Evolutionary conservation across 2,329 filamentous ascomycete genomes (phyloP).

Genomic region (Claviceps spartinae): DNA sequence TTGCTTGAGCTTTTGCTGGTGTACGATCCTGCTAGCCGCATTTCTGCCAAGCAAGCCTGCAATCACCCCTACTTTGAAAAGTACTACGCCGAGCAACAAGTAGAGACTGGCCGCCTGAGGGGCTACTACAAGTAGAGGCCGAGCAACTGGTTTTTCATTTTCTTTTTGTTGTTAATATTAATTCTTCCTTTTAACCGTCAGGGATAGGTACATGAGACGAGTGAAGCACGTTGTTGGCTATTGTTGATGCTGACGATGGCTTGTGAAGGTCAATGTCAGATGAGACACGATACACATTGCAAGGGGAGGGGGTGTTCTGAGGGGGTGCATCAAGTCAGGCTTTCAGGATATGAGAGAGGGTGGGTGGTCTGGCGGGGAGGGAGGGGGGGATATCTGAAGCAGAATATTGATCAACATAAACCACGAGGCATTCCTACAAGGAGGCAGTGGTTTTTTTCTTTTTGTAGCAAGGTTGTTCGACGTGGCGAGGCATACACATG

Average conservation of each 20-base stretch:
- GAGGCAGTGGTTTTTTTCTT: neutral
- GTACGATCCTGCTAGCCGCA: conserved; percentile 75
- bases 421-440: neutral
- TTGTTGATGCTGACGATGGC: neutral
- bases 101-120: conserved; percentile 15
- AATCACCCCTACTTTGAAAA: conserved; percentile 67
- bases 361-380: neutral
- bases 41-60: conserved; percentile 80
- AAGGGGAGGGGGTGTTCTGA: neutral
- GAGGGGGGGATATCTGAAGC: neutral
- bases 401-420: conserved; percentile 2
- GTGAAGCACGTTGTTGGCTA: neutral
- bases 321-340: neutral
- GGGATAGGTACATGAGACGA: neutral
- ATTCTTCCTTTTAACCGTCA: neutral
- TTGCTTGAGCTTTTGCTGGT: conserved; percentile 60
- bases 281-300: too few relatives aligned
- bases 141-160: conserved; percentile 8
- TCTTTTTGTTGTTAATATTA: neutral
- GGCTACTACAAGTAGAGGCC: conserved; percentile 24
- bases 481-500: too few relatives aligned
- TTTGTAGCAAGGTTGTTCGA: neutral
- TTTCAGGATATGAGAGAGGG: conserved; percentile 11
- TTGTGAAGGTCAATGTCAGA: neutral
- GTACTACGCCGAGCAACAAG: conserved; percentile 18